A percentile compares a stretch with the other conserved stretches of the same genome.
Conservation (phyloP, 1,284 basidiomycete genomes). For the Leccinum pallidistipes region DNA sequence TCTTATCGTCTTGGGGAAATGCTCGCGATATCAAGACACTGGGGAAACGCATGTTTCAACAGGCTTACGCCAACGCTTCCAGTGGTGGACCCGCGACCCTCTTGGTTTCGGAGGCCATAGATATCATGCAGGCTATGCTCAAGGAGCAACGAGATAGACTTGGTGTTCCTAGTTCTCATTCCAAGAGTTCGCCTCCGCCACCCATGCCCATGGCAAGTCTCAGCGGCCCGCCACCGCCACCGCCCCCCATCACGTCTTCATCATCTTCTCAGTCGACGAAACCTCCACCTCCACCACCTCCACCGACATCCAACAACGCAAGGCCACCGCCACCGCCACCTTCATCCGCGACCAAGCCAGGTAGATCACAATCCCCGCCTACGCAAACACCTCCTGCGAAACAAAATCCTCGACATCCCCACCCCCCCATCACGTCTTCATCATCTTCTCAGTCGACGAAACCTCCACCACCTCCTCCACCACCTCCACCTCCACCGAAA, state of each 20-base stretch:
- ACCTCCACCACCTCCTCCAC: constrained; percentile 12
- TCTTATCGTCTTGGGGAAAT: constrained; percentile 59
- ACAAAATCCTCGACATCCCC: neutral
- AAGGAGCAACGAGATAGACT: constrained; percentile 28
- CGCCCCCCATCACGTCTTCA: constrained; percentile 23
- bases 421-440: constrained; percentile 21
- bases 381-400: constrained; percentile 1
- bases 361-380: constrained; percentile 1
- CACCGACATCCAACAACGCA: constrained; percentile 4
- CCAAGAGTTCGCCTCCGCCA: constrained; percentile 12
- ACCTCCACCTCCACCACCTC: constrained; percentile 19
- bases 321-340: neutral
- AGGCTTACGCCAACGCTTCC: constrained; percentile 30
- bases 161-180: constrained; percentile 20
- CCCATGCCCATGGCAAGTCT: constrained; percentile 22
- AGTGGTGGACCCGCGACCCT: constrained; percentile 13
- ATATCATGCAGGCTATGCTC: constrained; percentile 27
- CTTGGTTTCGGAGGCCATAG: constrained; percentile 15
- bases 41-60: constrained; percentile 44
- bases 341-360: constrained; percentile 1
- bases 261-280: constrained; percentile 27
- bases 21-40: constrained; percentile 59
- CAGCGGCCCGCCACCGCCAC: constrained; percentile 26
- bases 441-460: constrained; percentile 27
- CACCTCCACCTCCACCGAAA: constrained; percentile 14